Evolutionary conservation across 768 basidiomycete species (phyloP).

Genomic region (Boletus speciosus): DNA sequence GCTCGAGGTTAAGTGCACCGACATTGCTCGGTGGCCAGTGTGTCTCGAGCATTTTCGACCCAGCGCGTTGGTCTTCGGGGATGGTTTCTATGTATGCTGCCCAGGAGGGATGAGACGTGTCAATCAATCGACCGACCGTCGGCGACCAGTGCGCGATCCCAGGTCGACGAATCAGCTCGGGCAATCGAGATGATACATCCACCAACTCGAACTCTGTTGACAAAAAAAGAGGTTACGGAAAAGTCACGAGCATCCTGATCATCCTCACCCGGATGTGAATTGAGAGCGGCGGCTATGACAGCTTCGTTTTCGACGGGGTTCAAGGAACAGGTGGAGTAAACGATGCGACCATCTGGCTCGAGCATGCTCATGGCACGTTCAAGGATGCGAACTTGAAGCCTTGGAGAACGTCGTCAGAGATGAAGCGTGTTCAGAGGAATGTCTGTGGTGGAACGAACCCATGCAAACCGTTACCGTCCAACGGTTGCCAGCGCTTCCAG

Average conservation of each 20-base stretch:
- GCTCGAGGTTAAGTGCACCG: constrained; percentile 55
- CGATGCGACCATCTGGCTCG: constrained; percentile 75
- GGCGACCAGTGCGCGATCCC: constrained; percentile 82
- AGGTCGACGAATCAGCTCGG: constrained; percentile 67
- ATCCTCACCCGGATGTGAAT: constrained; percentile 56
- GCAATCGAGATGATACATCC: constrained; percentile 70
- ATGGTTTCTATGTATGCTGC: constrained; percentile 53
- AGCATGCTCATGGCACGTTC: constrained; percentile 91
- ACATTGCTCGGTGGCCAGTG: constrained; percentile 81
- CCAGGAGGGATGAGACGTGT: constrained; percentile 55
- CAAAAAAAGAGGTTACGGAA: neutral
- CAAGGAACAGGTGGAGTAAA: constrained; percentile 96
- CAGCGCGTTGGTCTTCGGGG: constrained; percentile 43
- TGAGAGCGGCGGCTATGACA: constrained; percentile 82
- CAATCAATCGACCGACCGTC: constrained; percentile 52
- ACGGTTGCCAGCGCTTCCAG: constrained; percentile 88
- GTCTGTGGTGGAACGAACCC: constrained; percentile 44
- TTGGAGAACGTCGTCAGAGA: constrained; percentile 31
- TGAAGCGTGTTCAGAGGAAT: neutral
- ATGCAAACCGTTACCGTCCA: constrained; percentile 90
- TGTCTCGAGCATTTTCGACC: constrained; percentile 62
- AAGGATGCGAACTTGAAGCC: constrained; percentile 89
- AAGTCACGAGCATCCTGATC: neutral
- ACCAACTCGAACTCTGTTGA: constrained; percentile 68
- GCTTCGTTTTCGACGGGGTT: constrained; percentile 98